Base-by-base conservation (phyloP, 352 stramenopile species). In the Globisporangium nunn region DNA sequence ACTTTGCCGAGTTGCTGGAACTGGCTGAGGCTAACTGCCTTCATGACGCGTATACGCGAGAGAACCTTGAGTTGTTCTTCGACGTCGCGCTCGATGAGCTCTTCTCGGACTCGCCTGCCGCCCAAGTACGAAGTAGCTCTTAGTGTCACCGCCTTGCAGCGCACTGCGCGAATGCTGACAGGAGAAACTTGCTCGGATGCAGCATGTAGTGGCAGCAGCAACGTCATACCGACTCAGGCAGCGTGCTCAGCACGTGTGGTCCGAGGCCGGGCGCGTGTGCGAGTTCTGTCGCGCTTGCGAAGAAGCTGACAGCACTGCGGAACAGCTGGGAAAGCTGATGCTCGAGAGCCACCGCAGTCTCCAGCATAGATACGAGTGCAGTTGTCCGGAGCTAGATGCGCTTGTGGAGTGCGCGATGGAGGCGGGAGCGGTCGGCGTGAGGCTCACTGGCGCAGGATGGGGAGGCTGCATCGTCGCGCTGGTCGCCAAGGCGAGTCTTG, bases 391-490 rank as follows among this genome's bases (percentile, higher is more conserved):
- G 54, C 61, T 96, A 30, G 85, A 96, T 41, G 52, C 54, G 35
- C 64, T 96, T n/a, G 77, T 91, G 14, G 65, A 66, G 30, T 70
- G 65, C 31, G 69, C 66, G 43, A 62, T 68, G 18, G 48, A 58
- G 1, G 68, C 58, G 41, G 81, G 82, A 17, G 84, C 86, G 18
- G 59, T 89, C 7, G 84, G 86, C 8, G 78, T 79, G 10, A 72
- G 84, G 17, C 59, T 96, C 28, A 94, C 82, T 11, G 86, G 86
- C 40, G 86, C 86, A 59, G 86, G 86, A 1, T 94, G 86, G 86
- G 86, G 86, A 59, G 86, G 86, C 35, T 96, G 82, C 61, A 72
- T 79, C 1, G 79, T 96, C 8, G 63, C 74, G 15, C 54, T 93
- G 14, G 67, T 91, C 3, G 50, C 47, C 17, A 78, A 76, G n/a